Conservation (phyloP, 371 early-diverging fungal species). For the Mortierella sp. region DNA sequence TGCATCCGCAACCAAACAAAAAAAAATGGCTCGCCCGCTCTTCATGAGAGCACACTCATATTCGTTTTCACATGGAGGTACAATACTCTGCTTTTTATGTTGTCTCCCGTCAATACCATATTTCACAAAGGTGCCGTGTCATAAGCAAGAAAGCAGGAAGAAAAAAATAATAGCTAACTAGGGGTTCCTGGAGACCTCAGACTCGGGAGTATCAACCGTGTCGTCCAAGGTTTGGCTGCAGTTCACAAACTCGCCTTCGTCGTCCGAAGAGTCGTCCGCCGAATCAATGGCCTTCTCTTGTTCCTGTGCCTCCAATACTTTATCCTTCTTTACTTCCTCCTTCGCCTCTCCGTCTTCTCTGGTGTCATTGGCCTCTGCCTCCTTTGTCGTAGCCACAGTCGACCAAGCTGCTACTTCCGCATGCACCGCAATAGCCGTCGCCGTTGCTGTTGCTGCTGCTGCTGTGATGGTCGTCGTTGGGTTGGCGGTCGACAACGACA, state of each 20-base stretch:
- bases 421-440: neutral
- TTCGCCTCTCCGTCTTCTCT: neutral
- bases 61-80: too few relatives aligned
- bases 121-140: too few relatives aligned
- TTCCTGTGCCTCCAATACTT: neutral
- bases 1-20: too few relatives aligned
- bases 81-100: too few relatives aligned
- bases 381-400: neutral
- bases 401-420: constrained; percentile 4
- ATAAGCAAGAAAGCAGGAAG: neutral
- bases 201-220: constrained; percentile 1
- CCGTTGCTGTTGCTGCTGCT: neutral
- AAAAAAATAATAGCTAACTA: neutral
- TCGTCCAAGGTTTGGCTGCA: constrained; percentile 15
- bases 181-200: neutral
- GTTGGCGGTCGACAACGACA: neutral
- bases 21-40: too few relatives aligned
- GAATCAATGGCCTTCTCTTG: too few relatives aligned
- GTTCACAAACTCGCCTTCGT: constrained; percentile 24
- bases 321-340: neutral
- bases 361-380: neutral
- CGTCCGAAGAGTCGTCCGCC: constrained; percentile 22
- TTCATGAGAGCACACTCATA: too few relatives aligned
- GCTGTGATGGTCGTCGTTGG: neutral
- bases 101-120: too few relatives aligned